A percentile compares a stretch with the other conserved stretches of the same genome.
Evolutionary conservation across 306 rosid species (phyloP).

Genomic region (Prunus kanzakura): DNA sequence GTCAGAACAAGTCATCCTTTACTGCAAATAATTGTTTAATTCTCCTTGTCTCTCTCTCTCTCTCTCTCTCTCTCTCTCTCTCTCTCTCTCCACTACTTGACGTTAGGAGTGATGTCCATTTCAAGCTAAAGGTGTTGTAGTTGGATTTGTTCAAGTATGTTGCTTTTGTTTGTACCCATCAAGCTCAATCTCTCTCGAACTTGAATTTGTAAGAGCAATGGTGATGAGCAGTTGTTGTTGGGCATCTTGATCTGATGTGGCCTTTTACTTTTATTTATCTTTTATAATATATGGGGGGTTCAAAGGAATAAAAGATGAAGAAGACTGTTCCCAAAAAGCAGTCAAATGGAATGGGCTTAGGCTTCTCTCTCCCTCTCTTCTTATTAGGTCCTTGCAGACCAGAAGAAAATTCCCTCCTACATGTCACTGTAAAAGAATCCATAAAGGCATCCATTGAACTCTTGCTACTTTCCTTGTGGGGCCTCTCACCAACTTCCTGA

Average conservation of each 20-base stretch:
- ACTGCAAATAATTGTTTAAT: constrained; percentile 8
- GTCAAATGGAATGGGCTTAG: constrained; percentile 34
- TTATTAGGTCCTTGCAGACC: constrained; percentile 17
- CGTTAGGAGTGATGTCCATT: constrained; percentile 29
- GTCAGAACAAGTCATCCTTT: constrained; percentile 9
- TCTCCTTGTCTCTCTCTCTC: constrained; percentile 18
- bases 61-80: constrained; percentile 16
- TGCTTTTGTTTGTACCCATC: neutral
- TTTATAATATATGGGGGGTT: neutral
- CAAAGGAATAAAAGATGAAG: neutral
- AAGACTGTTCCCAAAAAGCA: constrained; percentile 42
- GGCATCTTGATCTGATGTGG: constrained; percentile 5
- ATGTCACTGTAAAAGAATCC: constrained; percentile 28
- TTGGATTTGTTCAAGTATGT: constrained; percentile 20
- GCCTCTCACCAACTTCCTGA: constrained; percentile 38
- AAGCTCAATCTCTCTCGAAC: neutral
- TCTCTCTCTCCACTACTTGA: constrained; percentile 36
- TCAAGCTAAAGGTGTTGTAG: constrained; percentile 2
- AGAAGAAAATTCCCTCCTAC: constrained; percentile 25
- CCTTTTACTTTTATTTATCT: neutral
- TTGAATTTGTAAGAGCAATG: constrained; percentile 1
- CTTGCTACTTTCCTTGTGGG: neutral
- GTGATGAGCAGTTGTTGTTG: constrained; percentile 1
- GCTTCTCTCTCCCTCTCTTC: constrained; percentile 21
- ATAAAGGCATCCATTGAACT: constrained; percentile 28